phyloP scores from a whole-genome alignment of 441 rosid species.

The Cnidoscolus chayamansa region DNA sequence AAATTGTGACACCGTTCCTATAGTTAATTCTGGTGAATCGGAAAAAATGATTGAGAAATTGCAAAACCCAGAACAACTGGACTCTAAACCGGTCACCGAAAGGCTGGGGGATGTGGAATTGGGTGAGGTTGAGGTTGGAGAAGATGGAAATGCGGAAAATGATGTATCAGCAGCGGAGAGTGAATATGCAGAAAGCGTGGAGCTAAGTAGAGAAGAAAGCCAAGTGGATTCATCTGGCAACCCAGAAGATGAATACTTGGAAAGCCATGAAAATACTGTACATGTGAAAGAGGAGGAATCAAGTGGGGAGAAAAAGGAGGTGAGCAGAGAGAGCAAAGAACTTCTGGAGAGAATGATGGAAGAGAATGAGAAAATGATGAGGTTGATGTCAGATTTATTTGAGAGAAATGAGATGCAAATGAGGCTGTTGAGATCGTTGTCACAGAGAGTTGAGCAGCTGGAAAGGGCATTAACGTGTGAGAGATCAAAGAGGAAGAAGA shows the following conservation, averaged over 20 bases:
- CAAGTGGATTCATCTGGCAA: constrained; percentile 31
- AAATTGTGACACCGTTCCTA: not conserved
- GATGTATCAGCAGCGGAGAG: not conserved
- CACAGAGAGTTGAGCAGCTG: constrained; percentile 51
- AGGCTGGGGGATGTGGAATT: not conserved
- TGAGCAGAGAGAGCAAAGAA: constrained; percentile 23
- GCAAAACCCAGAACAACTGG: not conserved
- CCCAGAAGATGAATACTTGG: not conserved
- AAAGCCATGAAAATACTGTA: not conserved
- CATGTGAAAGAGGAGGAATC: not conserved
- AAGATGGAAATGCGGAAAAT: not conserved
- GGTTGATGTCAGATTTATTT: constrained; percentile 40
- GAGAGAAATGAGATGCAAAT: constrained; percentile 54
- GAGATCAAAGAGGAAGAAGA: constrained; percentile 46
- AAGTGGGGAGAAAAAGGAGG: constrained; percentile 9
- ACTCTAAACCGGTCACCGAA: not conserved
- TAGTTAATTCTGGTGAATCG: not conserved
- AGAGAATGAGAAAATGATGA: constrained; percentile 58
- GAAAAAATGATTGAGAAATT: not conserved
- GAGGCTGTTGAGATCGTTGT: constrained; percentile 37
- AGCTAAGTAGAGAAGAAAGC: constrained; percentile 20
- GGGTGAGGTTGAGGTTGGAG: not conserved
- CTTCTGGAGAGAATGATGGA: constrained; percentile 47
- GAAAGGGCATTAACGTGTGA: constrained; percentile 53
- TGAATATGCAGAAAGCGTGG: constrained; percentile 8